These are phyloP conservation scores for Melastoma candidum DNA, from an alignment of 441 rosid genomes.

Conservation along the genomic window DNA sequence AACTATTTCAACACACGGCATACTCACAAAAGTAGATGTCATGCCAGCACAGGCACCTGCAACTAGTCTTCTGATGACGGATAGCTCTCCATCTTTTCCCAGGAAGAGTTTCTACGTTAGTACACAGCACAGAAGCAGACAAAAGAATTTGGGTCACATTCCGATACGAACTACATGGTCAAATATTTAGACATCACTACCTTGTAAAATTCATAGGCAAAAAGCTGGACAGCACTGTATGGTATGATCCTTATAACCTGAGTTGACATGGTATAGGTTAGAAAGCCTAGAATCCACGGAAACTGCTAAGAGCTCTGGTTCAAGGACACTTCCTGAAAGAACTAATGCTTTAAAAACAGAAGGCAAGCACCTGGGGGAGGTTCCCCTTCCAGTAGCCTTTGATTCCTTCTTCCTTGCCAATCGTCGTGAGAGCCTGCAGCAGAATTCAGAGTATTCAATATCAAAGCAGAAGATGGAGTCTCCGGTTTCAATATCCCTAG, in stretches of 20 bases:
- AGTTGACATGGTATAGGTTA: not conserved
- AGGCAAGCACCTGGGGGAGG: conserved; percentile 70
- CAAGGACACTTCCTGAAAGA: too few species aligned
- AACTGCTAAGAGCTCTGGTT: too few species aligned
- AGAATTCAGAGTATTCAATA: not conserved
- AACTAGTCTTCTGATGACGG: conserved; percentile 85
- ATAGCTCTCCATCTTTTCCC: conserved; percentile 49
- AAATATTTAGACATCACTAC: conserved; percentile 20
- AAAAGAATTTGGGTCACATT: too few species aligned
- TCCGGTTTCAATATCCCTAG: not conserved
- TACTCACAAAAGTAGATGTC: conserved; percentile 91
- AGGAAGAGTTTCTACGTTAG: too few species aligned
- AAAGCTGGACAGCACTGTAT: conserved; percentile 92
- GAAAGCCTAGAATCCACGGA: too few species aligned
- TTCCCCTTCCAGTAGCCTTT: conserved; percentile 99
- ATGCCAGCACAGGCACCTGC: conserved; percentile 99
- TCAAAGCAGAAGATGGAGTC: not conserved
- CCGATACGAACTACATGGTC: too few species aligned
- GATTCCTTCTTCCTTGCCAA: conserved; percentile 83
- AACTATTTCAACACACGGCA: not conserved
- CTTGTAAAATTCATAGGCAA: conserved; percentile 91
- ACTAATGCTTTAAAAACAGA: not conserved
- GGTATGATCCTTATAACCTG: conserved; percentile 91
- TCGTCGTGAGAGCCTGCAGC: conserved; percentile 58
- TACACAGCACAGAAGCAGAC: too few species aligned